Conservation (phyloP, 2,329 filamentous ascomycete species). For the Fusarium abutilonis region DNA sequence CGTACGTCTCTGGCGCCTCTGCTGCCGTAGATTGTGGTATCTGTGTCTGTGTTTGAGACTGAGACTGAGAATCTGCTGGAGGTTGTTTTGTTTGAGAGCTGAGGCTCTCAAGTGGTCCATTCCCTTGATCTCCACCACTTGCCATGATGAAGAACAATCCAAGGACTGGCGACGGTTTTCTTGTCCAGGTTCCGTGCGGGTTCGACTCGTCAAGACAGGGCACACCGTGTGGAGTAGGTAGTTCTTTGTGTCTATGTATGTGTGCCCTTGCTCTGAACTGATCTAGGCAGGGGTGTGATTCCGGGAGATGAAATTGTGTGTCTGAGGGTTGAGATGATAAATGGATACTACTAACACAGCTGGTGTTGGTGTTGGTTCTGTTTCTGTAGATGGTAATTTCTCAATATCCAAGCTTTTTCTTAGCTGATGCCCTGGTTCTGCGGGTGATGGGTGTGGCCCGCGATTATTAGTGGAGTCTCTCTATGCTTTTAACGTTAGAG, state of each 20-base stretch:
- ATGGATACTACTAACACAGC: neutral
- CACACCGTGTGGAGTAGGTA: slow-evolving; percentile 14
- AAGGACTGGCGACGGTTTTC: slow-evolving; percentile 1
- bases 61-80: slow-evolving; percentile 7
- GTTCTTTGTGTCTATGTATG: too few species aligned
- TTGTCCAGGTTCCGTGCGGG: slow-evolving; percentile 7
- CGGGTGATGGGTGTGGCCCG: slow-evolving; percentile 22
- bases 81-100: slow-evolving; percentile 27
- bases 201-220: slow-evolving; percentile 3
- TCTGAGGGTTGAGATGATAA: slow-evolving; percentile 7
- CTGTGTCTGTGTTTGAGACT: slow-evolving; percentile 12
- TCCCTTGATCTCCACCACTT: slow-evolving; percentile 34
- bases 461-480: slow-evolving; percentile 31
- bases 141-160: slow-evolving; percentile 30
- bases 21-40: slow-evolving; percentile 37
- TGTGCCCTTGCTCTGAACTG: neutral
- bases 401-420: slow-evolving; percentile 21
- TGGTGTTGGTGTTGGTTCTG: slow-evolving; percentile 12
- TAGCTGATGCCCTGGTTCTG: slow-evolving; percentile 20
- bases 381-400: slow-evolving; percentile 32
- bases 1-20: slow-evolving; percentile 69
- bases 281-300: slow-evolving; percentile 11
- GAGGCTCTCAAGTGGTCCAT: slow-evolving; percentile 28
- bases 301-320: neutral
- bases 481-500: neutral